Evolutionary conservation across 78 protist genomes (phyloP), one percentile per base, ranked within the genome.

Genomic region (Dictyostelium citrinum): DNA sequence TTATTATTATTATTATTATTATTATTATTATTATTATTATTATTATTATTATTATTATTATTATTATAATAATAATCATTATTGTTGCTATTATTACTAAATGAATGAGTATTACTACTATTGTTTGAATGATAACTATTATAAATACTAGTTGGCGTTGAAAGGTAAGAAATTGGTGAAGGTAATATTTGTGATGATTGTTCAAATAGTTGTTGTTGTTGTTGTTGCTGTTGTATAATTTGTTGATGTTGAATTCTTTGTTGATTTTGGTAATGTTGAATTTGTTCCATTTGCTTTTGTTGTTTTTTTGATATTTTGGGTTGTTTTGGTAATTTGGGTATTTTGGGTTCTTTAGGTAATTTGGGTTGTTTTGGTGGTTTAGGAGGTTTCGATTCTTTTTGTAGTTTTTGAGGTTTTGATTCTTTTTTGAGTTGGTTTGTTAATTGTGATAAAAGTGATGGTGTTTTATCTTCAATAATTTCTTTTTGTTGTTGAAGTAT

Each of bases 401-500:
- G 29, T 16, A 1, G 22, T 49, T 49, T 49, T 49, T 7, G 58
- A 14, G 58, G 22, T 14, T 49, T 49, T 49, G 60, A 16, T 60
- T 60, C 70, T 10, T 60, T 60, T 60, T 24, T 24, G 9, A 60
- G 29, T 41, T 41, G 55, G 1, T 67, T 14, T 8, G 29, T 58
- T 55, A 41, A 46, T 31, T 20, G 77, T 14, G 77, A 33, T 33
- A 70, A 20, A 24, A 68, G 29, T 11, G 70, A 39, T n/a, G 70
- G 70, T 0, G 79, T 31, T 37, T 70, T 61, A 75, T 39, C 77
- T 83, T 67, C 45, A 27, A 17, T 45, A 27, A 24, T 45, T 35
- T 17, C 9, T 60, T 83, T 76, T 39, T 60, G 78, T 68, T 24
- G 45, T 29, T 29, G 88, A 64, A 60, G 88, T 31, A 60, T 70